These are phyloP conservation scores for Calonectria leucothoes DNA, from an alignment of 2,329 filamentous ascomycete genomes.

Conservation along the genomic window DNA sequence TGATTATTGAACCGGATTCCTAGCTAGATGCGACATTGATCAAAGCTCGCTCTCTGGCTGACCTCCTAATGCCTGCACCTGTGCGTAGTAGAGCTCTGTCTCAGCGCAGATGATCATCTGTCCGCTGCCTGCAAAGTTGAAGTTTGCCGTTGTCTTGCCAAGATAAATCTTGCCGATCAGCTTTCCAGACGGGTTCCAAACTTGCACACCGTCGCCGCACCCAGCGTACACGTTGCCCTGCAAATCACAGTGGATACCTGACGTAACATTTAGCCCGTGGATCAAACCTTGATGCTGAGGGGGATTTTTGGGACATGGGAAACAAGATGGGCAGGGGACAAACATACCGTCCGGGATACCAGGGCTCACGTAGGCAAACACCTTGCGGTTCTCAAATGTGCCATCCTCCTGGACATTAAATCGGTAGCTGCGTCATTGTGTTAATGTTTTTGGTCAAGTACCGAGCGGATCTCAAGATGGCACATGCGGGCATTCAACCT, in stretches of 20 bases:
- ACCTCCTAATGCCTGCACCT: too few relatives aligned
- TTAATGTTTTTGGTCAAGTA: background rate
- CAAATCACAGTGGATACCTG: constrained; percentile 66
- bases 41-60: too few relatives aligned
- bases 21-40: too few relatives aligned
- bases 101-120: constrained; percentile 49
- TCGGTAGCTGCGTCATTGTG: background rate
- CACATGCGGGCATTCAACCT: constrained; percentile 43
- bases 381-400: constrained; percentile 59
- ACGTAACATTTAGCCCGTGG: background rate
- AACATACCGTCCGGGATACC: constrained; percentile 68
- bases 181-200: constrained; percentile 59
- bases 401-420: constrained; percentile 58
- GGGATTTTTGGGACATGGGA: background rate
- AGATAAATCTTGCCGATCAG: constrained; percentile 68
- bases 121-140: constrained; percentile 55
- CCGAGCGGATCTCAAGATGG: too few relatives aligned
- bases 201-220: constrained; percentile 60
- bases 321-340: background rate
- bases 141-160: constrained; percentile 56
- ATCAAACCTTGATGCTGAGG: background rate
- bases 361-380: constrained; percentile 66
- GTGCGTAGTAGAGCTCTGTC: constrained; percentile 48
- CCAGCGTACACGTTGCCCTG: constrained; percentile 66
- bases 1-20: too few relatives aligned